phyloP scores from a whole-genome alignment of 2,329 filamentous ascomycete genomes.

The Aspergillus unguis region DNA sequence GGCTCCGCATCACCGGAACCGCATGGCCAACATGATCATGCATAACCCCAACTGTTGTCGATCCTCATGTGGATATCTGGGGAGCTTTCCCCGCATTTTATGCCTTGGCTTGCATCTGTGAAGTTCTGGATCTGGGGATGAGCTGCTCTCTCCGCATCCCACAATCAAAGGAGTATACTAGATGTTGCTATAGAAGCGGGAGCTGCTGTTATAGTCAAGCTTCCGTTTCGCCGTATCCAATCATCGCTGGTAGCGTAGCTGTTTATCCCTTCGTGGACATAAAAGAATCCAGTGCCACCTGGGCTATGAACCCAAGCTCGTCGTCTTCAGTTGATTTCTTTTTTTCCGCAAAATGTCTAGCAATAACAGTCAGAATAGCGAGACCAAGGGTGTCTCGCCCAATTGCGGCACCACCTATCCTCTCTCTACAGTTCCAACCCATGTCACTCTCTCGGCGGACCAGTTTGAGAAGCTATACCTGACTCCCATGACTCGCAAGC shows the following conservation, averaged over 20 bases:
- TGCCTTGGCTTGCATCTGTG: background rate
- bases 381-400: background rate
- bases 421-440: slow-evolving; percentile 13
- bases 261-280: background rate
- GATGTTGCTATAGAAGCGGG: too few species aligned
- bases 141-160: too few species aligned
- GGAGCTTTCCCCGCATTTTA: slow-evolving; percentile 1
- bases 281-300: background rate
- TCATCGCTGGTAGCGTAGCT: background rate
- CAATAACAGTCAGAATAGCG: slow-evolving; percentile 2
- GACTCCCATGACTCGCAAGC: slow-evolving; percentile 32
- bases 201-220: background rate
- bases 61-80: background rate
- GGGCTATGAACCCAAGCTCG: background rate
- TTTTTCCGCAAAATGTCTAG: background rate
- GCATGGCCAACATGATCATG: too few species aligned
- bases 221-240: background rate
- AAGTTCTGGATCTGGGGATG: too few species aligned
- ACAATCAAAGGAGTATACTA: too few species aligned
- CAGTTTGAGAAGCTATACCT: slow-evolving; percentile 37
- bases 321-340: background rate
- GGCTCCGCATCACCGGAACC: too few species aligned
- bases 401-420: background rate
- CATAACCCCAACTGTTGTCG: background rate
- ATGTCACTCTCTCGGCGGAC: slow-evolving; percentile 30